These are phyloP conservation scores for Herpetospermum pedunculosum DNA, from an alignment of 306 rosid species.

Conservation along the genomic window DNA sequence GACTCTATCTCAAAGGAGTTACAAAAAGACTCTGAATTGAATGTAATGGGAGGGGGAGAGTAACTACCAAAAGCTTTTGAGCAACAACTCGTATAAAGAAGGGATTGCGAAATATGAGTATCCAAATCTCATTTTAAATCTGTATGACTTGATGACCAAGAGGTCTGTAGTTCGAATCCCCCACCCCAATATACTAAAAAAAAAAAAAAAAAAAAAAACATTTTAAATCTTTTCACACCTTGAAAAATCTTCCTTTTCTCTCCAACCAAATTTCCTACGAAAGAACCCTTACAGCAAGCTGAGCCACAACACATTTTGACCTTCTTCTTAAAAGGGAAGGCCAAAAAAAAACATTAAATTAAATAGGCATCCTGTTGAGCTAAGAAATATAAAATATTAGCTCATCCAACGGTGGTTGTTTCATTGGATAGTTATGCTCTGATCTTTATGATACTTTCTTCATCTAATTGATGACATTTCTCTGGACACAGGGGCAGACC, in stretches of 20 bases:
- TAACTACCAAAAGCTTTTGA: not conserved
- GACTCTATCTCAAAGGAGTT: not conserved
- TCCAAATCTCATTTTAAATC: not conserved
- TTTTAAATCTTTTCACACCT: not conserved
- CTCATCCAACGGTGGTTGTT: no score
- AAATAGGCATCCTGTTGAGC: not conserved
- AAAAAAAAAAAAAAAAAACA: no score
- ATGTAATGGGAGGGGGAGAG: not conserved
- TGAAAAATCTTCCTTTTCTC: not conserved
- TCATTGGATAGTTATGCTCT: not conserved
- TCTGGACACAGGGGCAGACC: constrained; percentile 52
- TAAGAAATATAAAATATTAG: not conserved
- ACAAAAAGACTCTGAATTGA: not conserved
- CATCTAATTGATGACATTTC: no score
- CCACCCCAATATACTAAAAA: no score
- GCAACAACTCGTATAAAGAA: not conserved
- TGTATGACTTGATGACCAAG: no score
- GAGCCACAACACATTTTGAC: not conserved
- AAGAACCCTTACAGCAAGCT: not conserved
- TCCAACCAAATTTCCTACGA: not conserved
- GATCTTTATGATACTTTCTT: not conserved
- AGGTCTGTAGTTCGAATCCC: no score
- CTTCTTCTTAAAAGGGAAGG: no score
- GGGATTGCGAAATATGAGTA: not conserved
- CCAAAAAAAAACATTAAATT: not conserved